Conservation (phyloP, 106 monocot genomes). For the Iris macrosiphon region DNA sequence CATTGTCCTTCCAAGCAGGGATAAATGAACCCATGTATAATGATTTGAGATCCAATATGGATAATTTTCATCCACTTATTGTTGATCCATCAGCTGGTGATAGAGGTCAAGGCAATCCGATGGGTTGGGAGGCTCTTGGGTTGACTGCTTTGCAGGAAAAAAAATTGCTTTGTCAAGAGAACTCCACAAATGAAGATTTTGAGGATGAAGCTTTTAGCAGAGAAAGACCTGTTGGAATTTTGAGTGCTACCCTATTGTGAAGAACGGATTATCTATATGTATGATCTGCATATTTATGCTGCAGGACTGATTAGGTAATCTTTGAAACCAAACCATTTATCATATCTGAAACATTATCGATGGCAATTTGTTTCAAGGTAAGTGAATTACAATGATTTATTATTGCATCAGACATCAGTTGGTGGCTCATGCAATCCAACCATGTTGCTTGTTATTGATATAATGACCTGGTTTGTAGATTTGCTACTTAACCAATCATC, state of each 20-base stretch:
- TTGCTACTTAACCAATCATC: too few species aligned
- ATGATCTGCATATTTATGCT: slow-evolving; percentile 1
- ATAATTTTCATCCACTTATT: slow-evolving; percentile 31
- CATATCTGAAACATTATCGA: slow-evolving; percentile 14
- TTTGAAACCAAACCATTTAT: slow-evolving; percentile 4
- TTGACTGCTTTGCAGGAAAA: slow-evolving; percentile 30
- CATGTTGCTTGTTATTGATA: too few species aligned
- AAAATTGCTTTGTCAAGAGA: slow-evolving; percentile 53
- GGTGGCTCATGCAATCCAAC: too few species aligned
- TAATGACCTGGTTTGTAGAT: too few species aligned
- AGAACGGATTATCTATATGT: slow-evolving; percentile 3
- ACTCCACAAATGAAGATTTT: slow-evolving; percentile 61
- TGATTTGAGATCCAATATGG: slow-evolving; percentile 25
- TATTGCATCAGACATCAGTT: too few species aligned
- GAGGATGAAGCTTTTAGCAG: slow-evolving; percentile 47
- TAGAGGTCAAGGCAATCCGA: slow-evolving; percentile 16
- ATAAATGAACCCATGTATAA: slow-evolving; percentile 31
- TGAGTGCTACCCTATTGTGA: slow-evolving; percentile 38
- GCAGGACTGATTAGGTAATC: slow-evolving; percentile 20
- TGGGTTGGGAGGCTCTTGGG: slow-evolving; percentile 38
- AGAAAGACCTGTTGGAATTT: slow-evolving; percentile 30
- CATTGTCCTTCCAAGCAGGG: slow-evolving; percentile 12
- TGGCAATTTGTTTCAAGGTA: too few species aligned
- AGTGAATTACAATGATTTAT: too few species aligned
- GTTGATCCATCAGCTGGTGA: slow-evolving; percentile 19